A percentile compares a stretch with the other conserved stretches of the same genome.
phyloP scores from a whole-genome alignment of 768 basidiomycete genomes.

The Lentinula lateritia region DNA sequence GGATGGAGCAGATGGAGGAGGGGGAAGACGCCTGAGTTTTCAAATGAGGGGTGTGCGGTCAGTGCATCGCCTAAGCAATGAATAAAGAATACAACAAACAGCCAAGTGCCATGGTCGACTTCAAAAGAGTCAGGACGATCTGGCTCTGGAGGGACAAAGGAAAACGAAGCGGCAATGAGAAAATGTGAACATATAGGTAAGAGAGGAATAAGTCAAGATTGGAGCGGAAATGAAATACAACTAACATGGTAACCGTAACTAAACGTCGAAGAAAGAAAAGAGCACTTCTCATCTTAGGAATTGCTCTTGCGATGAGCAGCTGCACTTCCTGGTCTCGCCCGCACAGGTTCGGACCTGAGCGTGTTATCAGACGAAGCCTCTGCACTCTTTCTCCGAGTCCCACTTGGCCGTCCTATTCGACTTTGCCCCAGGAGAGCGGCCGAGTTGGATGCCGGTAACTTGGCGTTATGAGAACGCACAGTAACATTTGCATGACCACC shows the following conservation, averaged over 20 bases:
- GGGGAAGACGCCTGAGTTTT: not conserved
- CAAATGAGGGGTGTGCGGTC: slow-evolving; percentile 1
- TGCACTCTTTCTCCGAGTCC: slow-evolving; percentile 10
- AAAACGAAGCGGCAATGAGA: not conserved
- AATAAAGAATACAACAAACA: not conserved
- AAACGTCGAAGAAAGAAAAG: not conserved
- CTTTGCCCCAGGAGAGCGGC: slow-evolving; percentile 38
- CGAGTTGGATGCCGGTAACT: slow-evolving; percentile 31
- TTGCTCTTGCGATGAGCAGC: slow-evolving; percentile 3
- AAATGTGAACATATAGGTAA: not conserved
- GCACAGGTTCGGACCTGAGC: not conserved
- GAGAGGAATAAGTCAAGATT: slow-evolving; percentile 6
- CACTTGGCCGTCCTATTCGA: slow-evolving; percentile 45
- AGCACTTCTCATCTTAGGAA: not conserved
- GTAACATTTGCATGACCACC: slow-evolving; percentile 39
- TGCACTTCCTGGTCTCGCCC: slow-evolving; percentile 5
- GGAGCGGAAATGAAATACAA: slow-evolving; percentile 2
- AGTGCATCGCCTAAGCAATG: slow-evolving; percentile 1
- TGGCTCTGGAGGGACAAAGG: not conserved
- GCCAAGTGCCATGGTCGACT: not conserved
- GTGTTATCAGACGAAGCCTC: slow-evolving; percentile 1
- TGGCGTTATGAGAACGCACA: slow-evolving; percentile 33
- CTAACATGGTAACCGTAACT: slow-evolving; percentile 1
- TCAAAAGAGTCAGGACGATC: not conserved
- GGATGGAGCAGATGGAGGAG: not conserved